Evolutionary conservation across 352 stramenopile species (phyloP), one percentile per base, ranked within the genome.

Genomic region (Lagenidium giganteum): DNA sequence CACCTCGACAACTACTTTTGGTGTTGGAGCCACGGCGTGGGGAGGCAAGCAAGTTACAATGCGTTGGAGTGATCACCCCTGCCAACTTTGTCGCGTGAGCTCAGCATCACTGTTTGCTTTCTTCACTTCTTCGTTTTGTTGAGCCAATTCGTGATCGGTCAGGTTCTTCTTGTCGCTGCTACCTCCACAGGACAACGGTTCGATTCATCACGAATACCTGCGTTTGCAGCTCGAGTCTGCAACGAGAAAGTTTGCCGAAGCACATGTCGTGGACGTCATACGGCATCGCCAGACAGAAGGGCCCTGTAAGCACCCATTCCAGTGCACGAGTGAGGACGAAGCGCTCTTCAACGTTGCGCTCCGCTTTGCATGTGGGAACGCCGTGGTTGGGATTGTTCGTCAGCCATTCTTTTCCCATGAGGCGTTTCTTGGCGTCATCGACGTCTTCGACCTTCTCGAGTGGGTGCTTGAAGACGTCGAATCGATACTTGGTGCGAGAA

Each of bases 401-500:
- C 50, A 67, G 9, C 48, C 55, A 22, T 42, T 48, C 6, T 36
- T 34, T 17, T 0, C 16, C 3, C 46, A 30, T 18, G 61, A 62
- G 27, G 31, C 57, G 3, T 42, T 86, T 18, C 63, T 83, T 0
- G 76, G 72, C 0, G 55, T 35, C 25, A 34, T 86, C 17, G 63
- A 55, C 21, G 53, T 64, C 1, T 62, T 71, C 18, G 70, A 77
- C 27, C 35, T 80, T 9, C 46, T 88, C 14, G 30, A 58, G 25
- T 88, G 76, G 72, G 47, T 86, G 9, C 51, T 75, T 3, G 52
- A 79, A n/a, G 70, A 86, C 26, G 33, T 83, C 18, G n/a, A n/a
- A n/a, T n/a, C n/a, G n/a, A n/a, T n/a, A n/a, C n/a, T n/a, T n/a
- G n/a, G n/a, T n/a, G n/a, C n/a, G n/a, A n/a, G n/a, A n/a, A n/a